A percentile compares a stretch with the other conserved stretches of the same genome.
phyloP scores from a whole-genome alignment of 164 flowering plant species.

The Malania oleifera region DNA sequence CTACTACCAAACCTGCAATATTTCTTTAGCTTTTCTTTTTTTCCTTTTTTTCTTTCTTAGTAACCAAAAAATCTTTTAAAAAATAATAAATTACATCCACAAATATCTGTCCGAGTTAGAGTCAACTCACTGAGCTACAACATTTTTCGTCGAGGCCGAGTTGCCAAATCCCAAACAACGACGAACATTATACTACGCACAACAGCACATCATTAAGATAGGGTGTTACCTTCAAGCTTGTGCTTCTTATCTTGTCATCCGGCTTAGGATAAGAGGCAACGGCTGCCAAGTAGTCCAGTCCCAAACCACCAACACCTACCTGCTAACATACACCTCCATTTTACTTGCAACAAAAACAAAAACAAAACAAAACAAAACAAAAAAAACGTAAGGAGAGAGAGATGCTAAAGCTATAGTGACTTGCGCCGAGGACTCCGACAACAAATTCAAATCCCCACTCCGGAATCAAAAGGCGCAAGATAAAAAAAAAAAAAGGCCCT shows the following conservation, averaged over 20 bases:
- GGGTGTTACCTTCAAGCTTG: conserved; percentile 55
- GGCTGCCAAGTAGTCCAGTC: conserved; percentile 64
- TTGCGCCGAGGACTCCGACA: no score
- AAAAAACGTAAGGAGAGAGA: not conserved
- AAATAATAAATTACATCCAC: no score
- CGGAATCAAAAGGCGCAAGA: not conserved
- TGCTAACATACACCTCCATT: conserved; percentile 17
- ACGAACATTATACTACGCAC: not conserved
- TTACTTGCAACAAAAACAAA: not conserved
- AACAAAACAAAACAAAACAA: not conserved
- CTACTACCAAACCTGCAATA: no score
- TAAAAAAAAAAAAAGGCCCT: not conserved
- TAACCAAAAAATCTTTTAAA: no score
- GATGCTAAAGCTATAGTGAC: not conserved
- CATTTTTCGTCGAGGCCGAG: not conserved
- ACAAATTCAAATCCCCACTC: no score
- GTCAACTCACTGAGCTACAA: not conserved
- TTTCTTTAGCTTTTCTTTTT: no score
- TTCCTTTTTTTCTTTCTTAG: no score
- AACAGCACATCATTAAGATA: not conserved
- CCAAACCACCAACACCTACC: conserved; percentile 54
- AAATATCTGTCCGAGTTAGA: no score
- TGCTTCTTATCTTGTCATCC: conserved; percentile 82
- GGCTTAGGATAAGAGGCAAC: conserved; percentile 81
- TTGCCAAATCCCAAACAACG: not conserved